Evolutionary conservation across 306 rosid genomes (phyloP), one percentile per base, ranked within the genome.

Genomic region (Geum urbanum): DNA sequence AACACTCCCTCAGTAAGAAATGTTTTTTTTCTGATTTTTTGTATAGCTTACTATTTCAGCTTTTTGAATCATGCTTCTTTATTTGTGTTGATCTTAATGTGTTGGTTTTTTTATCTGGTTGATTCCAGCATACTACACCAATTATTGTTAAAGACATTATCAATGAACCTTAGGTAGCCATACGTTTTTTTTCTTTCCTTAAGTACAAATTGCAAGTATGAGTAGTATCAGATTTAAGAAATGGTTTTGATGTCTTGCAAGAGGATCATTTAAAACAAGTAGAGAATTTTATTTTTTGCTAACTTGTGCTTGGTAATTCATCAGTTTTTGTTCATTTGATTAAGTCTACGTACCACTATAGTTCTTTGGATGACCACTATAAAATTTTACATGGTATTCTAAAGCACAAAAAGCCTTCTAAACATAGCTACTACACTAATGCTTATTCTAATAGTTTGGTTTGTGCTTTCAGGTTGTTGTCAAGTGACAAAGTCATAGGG

Each of bases 201-300:
- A n/a, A 27, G 1, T 27, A 63, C 16, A 57, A n/a, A 57, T 58
- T 74, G 72, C 56, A 10, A 43, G 16, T 37, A 47, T 40, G 24
- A n/a, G 15, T 52, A n/a, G 15, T 72, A 1, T 63, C 10, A 6
- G 52, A 51, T 50, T 75, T 69, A 5, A 70, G 19, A 22, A 22
- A 35, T 51, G 18, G 55, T 75, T 27, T 73, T 67, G 63, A 69
- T 79, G 62, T 71, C 73, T 76, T 77, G 45, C 84, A 90, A 92
- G 86, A 76, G 68, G 88, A 72, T 75, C 87, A 74, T 62, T 80
- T 88, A 64, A 86, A 68, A 60, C 97, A 80, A 72, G 96, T 90
- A 51, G 67, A 83, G 65, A 86, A 88, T 18, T 72, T 94, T 49
- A 85, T 90, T 27, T 27, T 27, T 27, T 1, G 37, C 37, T 32